phyloP scores from a whole-genome alignment of 1,284 basidiomycete species.

The Phylloboletellus chloephorus region DNA sequence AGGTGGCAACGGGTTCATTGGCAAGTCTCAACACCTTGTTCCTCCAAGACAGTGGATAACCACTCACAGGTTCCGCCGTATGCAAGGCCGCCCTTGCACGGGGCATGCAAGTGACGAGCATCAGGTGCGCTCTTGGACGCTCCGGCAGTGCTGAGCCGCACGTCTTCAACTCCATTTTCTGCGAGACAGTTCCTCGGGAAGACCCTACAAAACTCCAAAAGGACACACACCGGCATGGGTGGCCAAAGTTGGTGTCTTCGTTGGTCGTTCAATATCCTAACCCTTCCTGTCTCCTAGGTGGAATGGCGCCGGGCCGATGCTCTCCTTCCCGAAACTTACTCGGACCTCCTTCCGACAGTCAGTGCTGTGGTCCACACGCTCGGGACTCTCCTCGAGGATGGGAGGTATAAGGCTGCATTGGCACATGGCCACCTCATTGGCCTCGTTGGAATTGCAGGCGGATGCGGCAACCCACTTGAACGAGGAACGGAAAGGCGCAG shows the following conservation, averaged over 20 bases:
- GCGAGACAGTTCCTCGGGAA: constrained; percentile 70
- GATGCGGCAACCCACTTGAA: constrained; percentile 57
- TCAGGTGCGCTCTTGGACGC: constrained; percentile 54
- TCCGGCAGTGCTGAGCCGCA: not conserved
- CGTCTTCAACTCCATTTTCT: not conserved
- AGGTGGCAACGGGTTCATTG: constrained; percentile 94
- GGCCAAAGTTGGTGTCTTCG: constrained; percentile 45
- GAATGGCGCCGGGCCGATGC: constrained; percentile 80
- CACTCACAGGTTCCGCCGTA: constrained; percentile 75
- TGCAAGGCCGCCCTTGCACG: constrained; percentile 80
- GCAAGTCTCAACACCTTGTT: constrained; percentile 35
- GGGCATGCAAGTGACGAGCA: constrained; percentile 84
- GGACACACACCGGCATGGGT: constrained; percentile 89
- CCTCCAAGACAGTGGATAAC: constrained; percentile 8
- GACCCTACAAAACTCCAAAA: constrained; percentile 80
- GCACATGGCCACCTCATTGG: constrained; percentile 52
- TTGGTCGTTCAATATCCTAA: constrained; percentile 9
- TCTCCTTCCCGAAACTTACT: constrained; percentile 71
- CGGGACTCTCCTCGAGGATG: constrained; percentile 85
- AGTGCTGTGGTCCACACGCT: constrained; percentile 90
- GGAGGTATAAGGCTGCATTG: constrained; percentile 75
- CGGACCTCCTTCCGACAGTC: constrained; percentile 56
- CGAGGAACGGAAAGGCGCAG: constrained; percentile 28
- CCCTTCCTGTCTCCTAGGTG: constrained; percentile 45
- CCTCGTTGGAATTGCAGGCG: constrained; percentile 44